Evolutionary conservation across 768 basidiomycete species (phyloP), one percentile per base, ranked within the genome.

Genomic region (Tylopilus felleus): DNA sequence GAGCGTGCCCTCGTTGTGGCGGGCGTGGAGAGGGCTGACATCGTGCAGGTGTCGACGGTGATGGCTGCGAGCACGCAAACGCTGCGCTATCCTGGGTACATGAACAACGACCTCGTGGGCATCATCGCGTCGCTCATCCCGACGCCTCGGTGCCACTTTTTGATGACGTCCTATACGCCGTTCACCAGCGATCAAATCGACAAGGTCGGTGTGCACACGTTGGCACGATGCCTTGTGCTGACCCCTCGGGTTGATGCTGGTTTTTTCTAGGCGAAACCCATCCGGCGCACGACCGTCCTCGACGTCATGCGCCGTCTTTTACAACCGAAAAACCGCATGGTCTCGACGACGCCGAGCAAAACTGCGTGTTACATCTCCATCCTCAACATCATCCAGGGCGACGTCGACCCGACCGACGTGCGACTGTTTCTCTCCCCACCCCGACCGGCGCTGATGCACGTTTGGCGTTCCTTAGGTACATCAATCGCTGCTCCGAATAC

Each of bases 31-130:
- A n/a, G 10, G 13, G 12, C 43, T 55, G 47, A 61, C 40, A 28
- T 12, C 47, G 53, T 31, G 28, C 51, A 98, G 95, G 90, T 93
- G 1, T 88, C 97, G 4, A 98, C 97, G 1, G 96, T 98, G 39
- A 98, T 99, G 84, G 90, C 96, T 10, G 96, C 95, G 12, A 95
- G 92, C 58, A 99, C 96, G 0, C 93, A 95, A 65, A 98, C 96
- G 14, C 81, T 99, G 23, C 84, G 96, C 63, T 99, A 97, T 73
- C 96, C 96, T 0, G 92, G 93, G 47, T 98, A 98, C 72, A 98
- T 98, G 95, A 98, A 98, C 77, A 99, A 98, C 63, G 96, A 99
- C 66, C 83, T 98, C 35, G 95, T 98, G 60, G 93, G 95, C 25
- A 95, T 99, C 58, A 88, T 98, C 52, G 94, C 96, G 7, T 93